Conservation (phyloP, 345 rosid species). For the Camelina laxa region DNA sequence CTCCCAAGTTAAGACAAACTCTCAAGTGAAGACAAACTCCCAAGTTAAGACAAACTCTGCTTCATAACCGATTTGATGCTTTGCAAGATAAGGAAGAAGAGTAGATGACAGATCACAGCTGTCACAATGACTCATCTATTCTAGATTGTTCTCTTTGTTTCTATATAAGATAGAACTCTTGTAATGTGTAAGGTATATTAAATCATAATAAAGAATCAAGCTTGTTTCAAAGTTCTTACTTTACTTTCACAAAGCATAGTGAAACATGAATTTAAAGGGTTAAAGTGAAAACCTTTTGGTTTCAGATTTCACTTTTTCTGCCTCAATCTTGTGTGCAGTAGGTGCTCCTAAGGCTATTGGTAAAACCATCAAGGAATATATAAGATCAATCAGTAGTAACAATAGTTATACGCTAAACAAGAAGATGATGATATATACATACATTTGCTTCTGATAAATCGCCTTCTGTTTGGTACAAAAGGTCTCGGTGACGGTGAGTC, state of each 20-base stretch:
- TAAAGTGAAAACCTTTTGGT: slow-evolving; percentile 57
- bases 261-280: not conserved
- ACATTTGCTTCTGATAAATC: slow-evolving; percentile 39
- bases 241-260: not conserved
- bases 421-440: slow-evolving; percentile 10
- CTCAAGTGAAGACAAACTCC: too few relatives aligned
- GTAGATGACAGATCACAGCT: too few relatives aligned
- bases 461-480: slow-evolving; percentile 27
- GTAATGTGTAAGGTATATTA: too few relatives aligned
- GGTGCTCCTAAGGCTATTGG: slow-evolving; percentile 64
- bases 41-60: too few relatives aligned
- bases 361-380: not conserved
- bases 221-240: too few relatives aligned
- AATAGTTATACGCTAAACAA: not conserved
- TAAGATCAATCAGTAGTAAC: slow-evolving; percentile 4
- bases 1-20: too few relatives aligned
- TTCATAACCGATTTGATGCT: too few relatives aligned
- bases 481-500: not conserved
- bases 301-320: slow-evolving; percentile 58
- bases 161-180: too few relatives aligned
- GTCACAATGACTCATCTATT: too few relatives aligned
- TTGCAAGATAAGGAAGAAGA: too few relatives aligned
- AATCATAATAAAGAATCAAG: too few relatives aligned
- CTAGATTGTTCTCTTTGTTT: too few relatives aligned
- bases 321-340: slow-evolving; percentile 38